A percentile compares a stretch with the other conserved stretches of the same genome.
phyloP scores from a whole-genome alignment of 768 basidiomycete species.

The Jaapia argillacea region DNA sequence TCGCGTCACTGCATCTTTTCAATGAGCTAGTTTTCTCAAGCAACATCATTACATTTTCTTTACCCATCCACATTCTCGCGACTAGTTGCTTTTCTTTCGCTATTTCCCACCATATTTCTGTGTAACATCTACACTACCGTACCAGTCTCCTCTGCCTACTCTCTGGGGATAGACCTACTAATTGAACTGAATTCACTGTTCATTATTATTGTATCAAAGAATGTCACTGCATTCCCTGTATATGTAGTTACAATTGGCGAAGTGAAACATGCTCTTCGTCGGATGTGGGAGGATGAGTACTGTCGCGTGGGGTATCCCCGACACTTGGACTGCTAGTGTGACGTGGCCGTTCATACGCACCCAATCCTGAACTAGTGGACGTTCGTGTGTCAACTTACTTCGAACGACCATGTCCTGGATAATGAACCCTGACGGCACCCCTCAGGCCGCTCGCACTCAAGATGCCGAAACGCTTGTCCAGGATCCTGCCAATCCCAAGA shows the following conservation, averaged over 20 bases:
- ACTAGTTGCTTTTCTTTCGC: neutral
- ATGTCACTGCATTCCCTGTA: neutral
- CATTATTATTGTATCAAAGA: neutral
- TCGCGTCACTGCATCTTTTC: no score
- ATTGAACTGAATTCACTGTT: neutral
- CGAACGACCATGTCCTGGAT: constrained; percentile 53
- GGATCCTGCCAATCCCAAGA: constrained; percentile 54
- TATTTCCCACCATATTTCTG: neutral
- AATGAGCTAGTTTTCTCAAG: no score
- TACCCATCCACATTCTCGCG: neutral
- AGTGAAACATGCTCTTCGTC: neutral
- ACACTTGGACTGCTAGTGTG: no score
- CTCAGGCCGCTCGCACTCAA: neutral
- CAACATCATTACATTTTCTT: neutral
- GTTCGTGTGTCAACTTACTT: neutral
- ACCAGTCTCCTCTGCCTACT: constrained; percentile 3
- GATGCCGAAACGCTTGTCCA: constrained; percentile 30
- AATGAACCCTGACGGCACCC: constrained; percentile 27
- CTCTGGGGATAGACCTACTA: neutral
- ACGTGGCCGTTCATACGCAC: no score
- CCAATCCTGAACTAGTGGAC: no score
- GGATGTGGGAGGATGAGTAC: no score
- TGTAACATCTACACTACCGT: constrained; percentile 14
- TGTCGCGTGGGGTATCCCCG: no score
- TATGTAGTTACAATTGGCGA: neutral